Base-by-base conservation (phyloP, 164 flowering plant species). In the Liquidambar formosana region DNA sequence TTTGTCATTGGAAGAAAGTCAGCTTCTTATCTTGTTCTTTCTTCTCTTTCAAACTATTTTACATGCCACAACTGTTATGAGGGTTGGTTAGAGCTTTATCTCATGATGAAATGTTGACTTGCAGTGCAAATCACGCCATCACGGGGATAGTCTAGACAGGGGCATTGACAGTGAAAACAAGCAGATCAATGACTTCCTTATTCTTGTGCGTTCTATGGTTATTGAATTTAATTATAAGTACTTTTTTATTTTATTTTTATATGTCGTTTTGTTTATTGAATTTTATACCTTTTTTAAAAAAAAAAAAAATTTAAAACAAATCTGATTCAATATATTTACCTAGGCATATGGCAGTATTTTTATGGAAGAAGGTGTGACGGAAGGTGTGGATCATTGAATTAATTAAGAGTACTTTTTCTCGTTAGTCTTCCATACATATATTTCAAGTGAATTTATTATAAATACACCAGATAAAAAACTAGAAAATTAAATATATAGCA, bases 1-100 rank as follows among this genome's bases (percentile, higher is more conserved):
- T 95, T 95, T 84, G 87, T 95, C 23, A 89, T 91, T 65, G 99
- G 99, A 75, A 89, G 91, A 86, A 95, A 97, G 99, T 87, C 15
- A 64, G n/a, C 10, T 66, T 8, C 26, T 45, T 62, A 28, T 43
- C 10, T 22, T n/a, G 21, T 48, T 14, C 11, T n/a, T 21, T 4
- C 22, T 16, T 18, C 1, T 69, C 38, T 1, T 8, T 49, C 47
- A 49, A 38, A 45, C 13, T 10, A 52, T 45, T 49, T 4, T 59
- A 22, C 67, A 65, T 68, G 26, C 25, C 43, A 57, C 8, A 63
- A n/a, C n/a, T n/a, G n/a, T n/a, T n/a, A n/a, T n/a, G n/a, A n/a
- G 41, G 16, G 43, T 77, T 51, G 54, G 54, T 51, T 51, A 51
- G 54, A 51, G 54, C 54, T 51, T 8, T n/a, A 18, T 51, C 4